Evolutionary conservation across 2,329 filamentous ascomycete species (phyloP).

Genomic region (Cryphonectria japonica): DNA sequence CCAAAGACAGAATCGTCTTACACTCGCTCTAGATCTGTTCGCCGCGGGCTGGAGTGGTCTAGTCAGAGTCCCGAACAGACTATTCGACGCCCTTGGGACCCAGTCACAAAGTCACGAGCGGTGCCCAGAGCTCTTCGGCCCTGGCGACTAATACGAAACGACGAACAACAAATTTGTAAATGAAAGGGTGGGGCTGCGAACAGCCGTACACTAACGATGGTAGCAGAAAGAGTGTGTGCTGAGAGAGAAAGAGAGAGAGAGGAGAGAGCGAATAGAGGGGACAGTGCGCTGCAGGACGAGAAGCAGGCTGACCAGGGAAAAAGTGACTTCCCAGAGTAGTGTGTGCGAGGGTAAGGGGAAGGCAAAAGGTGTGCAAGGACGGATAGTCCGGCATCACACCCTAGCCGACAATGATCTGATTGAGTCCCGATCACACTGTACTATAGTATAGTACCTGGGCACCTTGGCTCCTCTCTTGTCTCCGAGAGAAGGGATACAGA

Average conservation of each 20-base stretch:
- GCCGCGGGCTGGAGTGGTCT: conserved; percentile 18
- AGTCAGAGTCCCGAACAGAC: conserved; percentile 14
- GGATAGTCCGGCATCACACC: conserved; percentile 5
- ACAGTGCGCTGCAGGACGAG: conserved; percentile 7
- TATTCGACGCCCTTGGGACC: conserved; percentile 23
- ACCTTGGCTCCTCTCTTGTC: neutral
- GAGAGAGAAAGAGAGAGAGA: no score
- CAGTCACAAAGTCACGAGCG: conserved; percentile 14
- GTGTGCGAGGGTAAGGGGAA: neutral
- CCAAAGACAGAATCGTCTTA: conserved; percentile 22
- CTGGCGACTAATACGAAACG: conserved; percentile 22
- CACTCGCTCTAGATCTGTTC: conserved; percentile 14
- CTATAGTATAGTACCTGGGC: neutral
- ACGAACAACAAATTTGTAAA: conserved; percentile 6
- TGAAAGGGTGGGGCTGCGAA: conserved; percentile 20
- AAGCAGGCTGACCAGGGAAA: neutral
- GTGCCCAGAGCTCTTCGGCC: conserved; percentile 17
- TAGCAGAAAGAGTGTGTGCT: neutral
- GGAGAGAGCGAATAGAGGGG: neutral
- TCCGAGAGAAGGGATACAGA: conserved; percentile 5
- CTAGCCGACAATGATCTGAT: neutral
- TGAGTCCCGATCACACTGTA: conserved; percentile 2
- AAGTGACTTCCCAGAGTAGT: neutral
- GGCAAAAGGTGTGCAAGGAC: conserved; percentile 6
- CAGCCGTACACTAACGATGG: conserved; percentile 12